Conservation (phyloP, 352 stramenopile species). For the Pythium phragmiticola region DNA sequence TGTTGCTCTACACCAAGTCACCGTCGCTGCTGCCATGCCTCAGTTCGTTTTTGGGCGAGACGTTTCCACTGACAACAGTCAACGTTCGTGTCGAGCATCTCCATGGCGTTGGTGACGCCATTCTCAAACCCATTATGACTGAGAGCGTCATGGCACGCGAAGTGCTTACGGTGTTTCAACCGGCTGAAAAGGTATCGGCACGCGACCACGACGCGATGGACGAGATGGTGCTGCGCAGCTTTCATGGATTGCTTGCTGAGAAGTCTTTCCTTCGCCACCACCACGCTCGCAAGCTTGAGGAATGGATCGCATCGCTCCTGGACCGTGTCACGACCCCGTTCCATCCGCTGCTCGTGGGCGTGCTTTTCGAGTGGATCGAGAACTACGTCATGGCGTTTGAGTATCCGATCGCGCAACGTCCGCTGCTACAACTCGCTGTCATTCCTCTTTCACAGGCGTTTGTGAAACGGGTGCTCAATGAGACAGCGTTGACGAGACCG, state of each 20-base stretch:
- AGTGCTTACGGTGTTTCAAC: constrained; percentile 43
- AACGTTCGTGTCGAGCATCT: constrained; percentile 50
- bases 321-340: constrained; percentile 42
- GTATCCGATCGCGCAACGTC: constrained; percentile 57
- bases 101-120: constrained; percentile 55
- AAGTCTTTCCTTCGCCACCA: constrained; percentile 70
- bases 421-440: constrained; percentile 59
- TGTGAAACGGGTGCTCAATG: constrained; percentile 9
- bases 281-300: constrained; percentile 50
- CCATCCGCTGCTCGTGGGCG: constrained; percentile 50
- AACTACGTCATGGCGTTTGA: constrained; percentile 79
- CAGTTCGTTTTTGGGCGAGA: constrained; percentile 20
- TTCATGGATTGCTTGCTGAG: constrained; percentile 57
- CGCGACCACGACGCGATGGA: constrained; percentile 37
- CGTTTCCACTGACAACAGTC: constrained; percentile 4
- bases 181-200: constrained; percentile 31
- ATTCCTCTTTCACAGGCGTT: constrained; percentile 38
- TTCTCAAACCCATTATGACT: constrained; percentile 68
- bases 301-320: constrained; percentile 47
- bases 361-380: constrained; percentile 70
- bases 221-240: constrained; percentile 51
- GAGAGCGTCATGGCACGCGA: constrained; percentile 63
- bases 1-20: constrained; percentile 72
- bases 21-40: constrained; percentile 55
- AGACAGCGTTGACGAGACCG: neutral